Conservation (phyloP, 306 rosid species). For the Glycine soja region DNA sequence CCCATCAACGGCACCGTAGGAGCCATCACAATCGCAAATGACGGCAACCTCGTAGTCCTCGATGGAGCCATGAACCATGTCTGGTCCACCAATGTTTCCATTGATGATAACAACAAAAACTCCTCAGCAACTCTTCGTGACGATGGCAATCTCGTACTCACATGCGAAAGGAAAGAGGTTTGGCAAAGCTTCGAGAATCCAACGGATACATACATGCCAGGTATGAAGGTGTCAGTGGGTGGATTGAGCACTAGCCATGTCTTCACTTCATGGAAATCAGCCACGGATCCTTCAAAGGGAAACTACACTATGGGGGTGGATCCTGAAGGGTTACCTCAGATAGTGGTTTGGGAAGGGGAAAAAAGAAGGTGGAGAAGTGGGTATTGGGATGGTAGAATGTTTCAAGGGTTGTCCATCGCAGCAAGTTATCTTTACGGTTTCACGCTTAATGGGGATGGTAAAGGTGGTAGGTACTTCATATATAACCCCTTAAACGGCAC, state of each 20-base stretch:
- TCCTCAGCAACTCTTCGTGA: slow-evolving; percentile 48
- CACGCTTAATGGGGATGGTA: slow-evolving; percentile 33
- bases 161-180: not conserved
- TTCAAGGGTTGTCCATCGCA: slow-evolving; percentile 62
- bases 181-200: slow-evolving; percentile 80
- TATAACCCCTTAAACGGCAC: slow-evolving; percentile 35
- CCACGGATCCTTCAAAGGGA: slow-evolving; percentile 66
- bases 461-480: slow-evolving; percentile 45
- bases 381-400: slow-evolving; percentile 68
- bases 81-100: slow-evolving; percentile 61
- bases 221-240: slow-evolving; percentile 61
- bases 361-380: slow-evolving; percentile 83
- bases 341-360: slow-evolving; percentile 73
- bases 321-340: slow-evolving; percentile 69
- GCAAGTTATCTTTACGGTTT: slow-evolving; percentile 59
- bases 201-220: slow-evolving; percentile 73
- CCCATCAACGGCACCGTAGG: slow-evolving; percentile 62
- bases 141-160: slow-evolving; percentile 63
- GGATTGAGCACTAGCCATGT: not conserved
- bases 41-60: slow-evolving; percentile 62
- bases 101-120: not conserved
- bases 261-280: slow-evolving; percentile 77
- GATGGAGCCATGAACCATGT: slow-evolving; percentile 47
- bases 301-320: slow-evolving; percentile 69
- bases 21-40: slow-evolving; percentile 48